Base-by-base conservation (phyloP, 306 rosid species). In the Cicer bijugum region DNA sequence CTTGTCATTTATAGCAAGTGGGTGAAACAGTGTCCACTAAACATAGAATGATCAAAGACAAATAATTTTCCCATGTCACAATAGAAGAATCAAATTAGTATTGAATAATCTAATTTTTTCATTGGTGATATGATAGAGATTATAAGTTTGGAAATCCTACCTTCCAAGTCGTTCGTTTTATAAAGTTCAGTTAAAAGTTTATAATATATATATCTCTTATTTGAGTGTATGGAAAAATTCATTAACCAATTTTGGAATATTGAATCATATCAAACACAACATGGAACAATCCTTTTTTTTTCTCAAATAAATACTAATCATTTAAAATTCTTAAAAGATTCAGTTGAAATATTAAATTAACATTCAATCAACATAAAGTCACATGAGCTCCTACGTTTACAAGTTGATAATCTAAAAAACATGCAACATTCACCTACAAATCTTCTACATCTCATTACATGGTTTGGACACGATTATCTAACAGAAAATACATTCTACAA, bases 351-450 rank as follows among this genome's bases (percentile, higher is more conserved):
- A 28, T 28, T 51, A 38, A 70, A 63, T 75, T 44, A 58, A 57
- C 56, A 67, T 76, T 62, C 64, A 48, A 40, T 67, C 51, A 39
- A 57, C 78, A 62, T 6, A 44, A 67, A 50, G 48, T 74, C 74
- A 61, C 39, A 68, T 51, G 44, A 78, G 45, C 38, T 61, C 69
- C 65, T 23, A 66, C 65, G 61, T 65, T 69, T 80, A 77, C 77
- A 84, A 47, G 67, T 58, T 56, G 42, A 57, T 61, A 23, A 71
- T 17, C 79, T 75, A 81, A 76, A 75, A 75, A 73, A 74, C 64
- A n/a, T 39, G 71, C 46, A 46, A 78, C 43, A 23, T 23, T 23
- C 28, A 23, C 28, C 3, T 23, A 23, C 3, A 23, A 23, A 45
- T 56, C 61, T 71, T 82, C 53, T 69, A 76, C 67, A 58, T 70